These are phyloP conservation scores for Hyaloperonospora brassicae DNA, from an alignment of 352 stramenopile species.

Conservation along the genomic window DNA sequence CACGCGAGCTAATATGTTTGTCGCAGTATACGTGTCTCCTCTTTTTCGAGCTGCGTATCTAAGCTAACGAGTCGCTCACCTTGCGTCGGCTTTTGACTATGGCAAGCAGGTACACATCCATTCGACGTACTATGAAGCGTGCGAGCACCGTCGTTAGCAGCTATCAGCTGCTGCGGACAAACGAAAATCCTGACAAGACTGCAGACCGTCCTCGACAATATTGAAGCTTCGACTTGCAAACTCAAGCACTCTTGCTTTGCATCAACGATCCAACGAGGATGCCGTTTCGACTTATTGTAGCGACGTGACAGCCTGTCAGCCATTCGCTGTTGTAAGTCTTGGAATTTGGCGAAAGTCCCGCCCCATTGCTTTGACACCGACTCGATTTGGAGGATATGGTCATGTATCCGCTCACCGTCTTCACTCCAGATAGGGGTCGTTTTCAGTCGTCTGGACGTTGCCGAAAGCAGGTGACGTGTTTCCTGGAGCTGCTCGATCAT, in stretches of 20 bases:
- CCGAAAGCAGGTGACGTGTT: constrained; percentile 1
- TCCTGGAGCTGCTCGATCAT: constrained; percentile 2
- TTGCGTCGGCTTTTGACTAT: not conserved
- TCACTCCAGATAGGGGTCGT: not conserved
- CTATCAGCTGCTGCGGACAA: not conserved
- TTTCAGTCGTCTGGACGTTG: not conserved
- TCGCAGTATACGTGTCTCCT: not conserved
- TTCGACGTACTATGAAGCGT: not conserved
- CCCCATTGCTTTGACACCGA: constrained; percentile 1
- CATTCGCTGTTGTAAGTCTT: not conserved
- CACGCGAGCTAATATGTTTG: too few species aligned
- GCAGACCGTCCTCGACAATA: not conserved
- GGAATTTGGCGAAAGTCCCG: not conserved
- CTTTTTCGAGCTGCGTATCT: constrained; percentile 1
- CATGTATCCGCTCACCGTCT: not conserved
- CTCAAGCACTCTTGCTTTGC: constrained; percentile 2
- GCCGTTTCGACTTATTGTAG: not conserved
- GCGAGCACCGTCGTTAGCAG: not conserved
- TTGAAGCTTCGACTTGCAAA: not conserved
- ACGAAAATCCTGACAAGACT: not conserved
- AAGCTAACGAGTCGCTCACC: not conserved
- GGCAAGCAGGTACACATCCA: not conserved
- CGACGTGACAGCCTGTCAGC: not conserved
- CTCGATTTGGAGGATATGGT: constrained; percentile 1
- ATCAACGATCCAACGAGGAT: constrained; percentile 1